Evolutionary conservation across 192 early-diverging fungal species (phyloP), one percentile per base, ranked within the genome.

Genomic region (Dispira parvispora): DNA sequence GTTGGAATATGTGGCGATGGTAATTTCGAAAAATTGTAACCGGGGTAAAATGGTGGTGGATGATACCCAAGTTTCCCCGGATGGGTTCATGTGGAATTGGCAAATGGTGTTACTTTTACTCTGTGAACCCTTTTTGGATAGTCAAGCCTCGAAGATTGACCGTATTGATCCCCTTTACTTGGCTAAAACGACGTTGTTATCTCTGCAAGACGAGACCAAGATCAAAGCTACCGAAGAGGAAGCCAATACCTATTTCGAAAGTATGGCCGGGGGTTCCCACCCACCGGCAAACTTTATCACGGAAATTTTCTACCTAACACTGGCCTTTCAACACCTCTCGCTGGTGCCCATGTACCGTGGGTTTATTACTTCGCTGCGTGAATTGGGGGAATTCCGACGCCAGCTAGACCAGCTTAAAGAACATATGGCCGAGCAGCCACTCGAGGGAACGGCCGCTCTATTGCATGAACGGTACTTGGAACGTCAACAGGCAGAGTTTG

Each of bases 41-140:
- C 80, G 91, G 53, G 85, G 82, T 0, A 76, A 82, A 16, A 84
- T 91, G 80, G 86, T 94, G 68, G 86, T 91, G 6, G 87, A 96
- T 62, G 71, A 68, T 44, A 58, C 74, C 2, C 78, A 77, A 14
- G 85, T 92, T 0, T 87, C 89, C 1, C 79, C 86, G 38, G 86
- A 93, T 69, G 93, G 94, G 20, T 90, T 94, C 70, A 74, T 94
- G 62, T 80, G 83, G 61, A 94, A 90, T 62, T 67, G 93, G 25
- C 71, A 81, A 3, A 73, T 73, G 26, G 75, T 84, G 8, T 71
- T 83, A 63, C 76, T 91, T 38, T 68, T 66, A 10, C 77, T 96
- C 38, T 79, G 82, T 42, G 90, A 96, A 23, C 96, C 96, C 0
- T 86, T 98, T 58, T 76, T 90, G 69, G 90, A 93, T 69, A 55